Percentiles rank a stretch among this genome's conserved stretches.
Conservation (phyloP, 306 rosid species). For the Senna siamea region DNA sequence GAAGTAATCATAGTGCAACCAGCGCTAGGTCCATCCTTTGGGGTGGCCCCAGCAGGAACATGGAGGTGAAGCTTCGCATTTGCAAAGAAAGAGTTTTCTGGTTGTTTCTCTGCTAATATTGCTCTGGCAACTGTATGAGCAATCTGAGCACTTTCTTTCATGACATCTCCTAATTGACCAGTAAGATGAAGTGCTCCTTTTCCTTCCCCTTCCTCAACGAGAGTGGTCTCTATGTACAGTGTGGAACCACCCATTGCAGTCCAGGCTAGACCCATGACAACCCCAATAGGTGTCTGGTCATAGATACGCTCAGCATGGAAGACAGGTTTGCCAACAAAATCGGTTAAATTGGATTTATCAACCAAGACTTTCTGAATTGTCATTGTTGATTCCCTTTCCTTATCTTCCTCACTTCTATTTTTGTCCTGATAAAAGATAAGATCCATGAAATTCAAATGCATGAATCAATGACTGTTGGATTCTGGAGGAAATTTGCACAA, state of each 20-base stretch:
- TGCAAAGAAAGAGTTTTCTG: conserved; percentile 73
- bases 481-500: conserved; percentile 9
- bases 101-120: conserved; percentile 63
- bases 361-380: conserved; percentile 60
- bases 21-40: conserved; percentile 99
- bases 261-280: conserved; percentile 99
- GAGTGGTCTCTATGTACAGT: conserved; percentile 84
- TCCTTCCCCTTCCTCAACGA: conserved; percentile 85
- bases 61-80: conserved; percentile 89
- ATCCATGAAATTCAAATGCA: conserved; percentile 26
- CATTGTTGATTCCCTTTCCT: conserved; percentile 46
- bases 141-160: conserved; percentile 99
- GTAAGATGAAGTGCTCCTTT: conserved; percentile 79
- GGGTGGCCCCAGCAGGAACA: conserved; percentile 98
- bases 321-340: conserved; percentile 95
- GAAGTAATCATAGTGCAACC: conserved; percentile 99
- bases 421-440: conserved; percentile 56
- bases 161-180: conserved; percentile 99
- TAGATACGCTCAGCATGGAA: conserved; percentile 97
- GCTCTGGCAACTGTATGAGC: conserved; percentile 92
- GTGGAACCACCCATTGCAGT: conserved; percentile 99
- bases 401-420: conserved; percentile 43
- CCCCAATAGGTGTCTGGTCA: conserved; percentile 84
- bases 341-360: conserved; percentile 63
- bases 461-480: conserved; percentile 8